Percentiles rank a stretch among this genome's conserved stretches.
Conservation (phyloP, 2,329 filamentous ascomycete genomes). For the Neodidymelliopsis sp. region DNA sequence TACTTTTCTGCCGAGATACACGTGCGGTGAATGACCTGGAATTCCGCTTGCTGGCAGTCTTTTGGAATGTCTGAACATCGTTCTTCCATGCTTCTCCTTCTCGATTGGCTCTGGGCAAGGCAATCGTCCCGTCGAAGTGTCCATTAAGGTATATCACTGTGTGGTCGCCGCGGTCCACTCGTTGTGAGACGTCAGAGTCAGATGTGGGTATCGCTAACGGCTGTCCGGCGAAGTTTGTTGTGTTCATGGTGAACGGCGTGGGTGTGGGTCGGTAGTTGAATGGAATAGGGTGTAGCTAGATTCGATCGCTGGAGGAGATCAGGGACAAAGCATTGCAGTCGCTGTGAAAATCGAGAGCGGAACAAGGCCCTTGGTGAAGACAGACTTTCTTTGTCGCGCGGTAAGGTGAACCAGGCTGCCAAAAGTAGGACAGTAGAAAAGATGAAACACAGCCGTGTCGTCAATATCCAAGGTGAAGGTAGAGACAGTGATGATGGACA, state of each 20-base stretch:
- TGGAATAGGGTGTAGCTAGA: background rate
- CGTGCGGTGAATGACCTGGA: conserved; percentile 47
- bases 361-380: background rate
- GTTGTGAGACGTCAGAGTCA: conserved; percentile 12
- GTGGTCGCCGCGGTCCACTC: conserved; percentile 29
- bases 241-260: background rate
- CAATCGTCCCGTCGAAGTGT: conserved; percentile 30
- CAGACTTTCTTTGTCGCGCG: background rate
- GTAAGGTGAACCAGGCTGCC: background rate
- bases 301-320: background rate
- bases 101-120: conserved; percentile 24
- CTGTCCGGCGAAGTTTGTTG: background rate
- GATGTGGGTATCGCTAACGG: conserved; percentile 2
- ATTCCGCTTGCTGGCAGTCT: conserved; percentile 39
- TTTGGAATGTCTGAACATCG: conserved; percentile 39
- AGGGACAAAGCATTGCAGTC: background rate
- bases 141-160: conserved; percentile 38
- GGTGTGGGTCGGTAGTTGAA: background rate
- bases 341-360: background rate
- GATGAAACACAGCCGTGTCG: background rate
- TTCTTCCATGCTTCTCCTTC: conserved; percentile 30
- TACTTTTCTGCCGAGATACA: conserved; percentile 60
- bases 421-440: background rate
- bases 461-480: background rate
- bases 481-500: conserved; percentile 6